Evolutionary conservation across 2,329 filamentous ascomycete species (phyloP).

Genomic region (Magnaporthiopsis incrustans): DNA sequence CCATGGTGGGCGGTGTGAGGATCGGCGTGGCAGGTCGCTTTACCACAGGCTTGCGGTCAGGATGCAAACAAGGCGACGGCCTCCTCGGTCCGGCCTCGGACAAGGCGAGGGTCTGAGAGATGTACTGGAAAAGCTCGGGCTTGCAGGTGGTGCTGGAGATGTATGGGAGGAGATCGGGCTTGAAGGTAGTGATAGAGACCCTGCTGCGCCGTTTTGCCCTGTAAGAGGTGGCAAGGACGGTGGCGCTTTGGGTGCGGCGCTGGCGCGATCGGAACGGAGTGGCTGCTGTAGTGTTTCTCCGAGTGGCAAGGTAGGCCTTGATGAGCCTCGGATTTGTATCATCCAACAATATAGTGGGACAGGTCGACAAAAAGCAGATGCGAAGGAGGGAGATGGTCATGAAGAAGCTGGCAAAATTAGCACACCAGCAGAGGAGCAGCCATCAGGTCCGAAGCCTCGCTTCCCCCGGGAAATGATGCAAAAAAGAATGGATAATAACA

Average conservation of each 20-base stretch:
- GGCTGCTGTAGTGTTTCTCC: slow-evolving; percentile 26
- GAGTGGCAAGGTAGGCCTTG: slow-evolving; percentile 35
- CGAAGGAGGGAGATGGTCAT: slow-evolving; percentile 40
- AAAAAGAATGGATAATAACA: slow-evolving; percentile 2
- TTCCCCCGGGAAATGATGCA: neutral
- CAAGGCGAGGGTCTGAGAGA: slow-evolving; percentile 13
- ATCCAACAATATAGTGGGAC: slow-evolving; percentile 36
- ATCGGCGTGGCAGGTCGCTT: neutral
- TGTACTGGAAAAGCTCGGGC: slow-evolving; percentile 15
- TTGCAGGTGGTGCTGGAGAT: slow-evolving; percentile 12
- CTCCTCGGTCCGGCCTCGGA: slow-evolving; percentile 4
- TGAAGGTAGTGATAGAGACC: slow-evolving; percentile 14
- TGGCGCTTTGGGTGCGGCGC: slow-evolving; percentile 23
- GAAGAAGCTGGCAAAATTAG: slow-evolving; percentile 19
- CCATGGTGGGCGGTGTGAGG: neutral
- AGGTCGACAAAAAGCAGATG: slow-evolving; percentile 39
- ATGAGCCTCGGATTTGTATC: slow-evolving; percentile 32
- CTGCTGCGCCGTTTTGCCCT: slow-evolving; percentile 17
- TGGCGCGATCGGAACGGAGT: slow-evolving; percentile 25
- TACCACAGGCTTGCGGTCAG: neutral
- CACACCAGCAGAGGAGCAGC: slow-evolving; percentile 3
- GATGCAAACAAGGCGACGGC: neutral
- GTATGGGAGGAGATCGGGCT: slow-evolving; percentile 15
- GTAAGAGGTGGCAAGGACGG: slow-evolving; percentile 20
- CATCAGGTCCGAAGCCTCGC: slow-evolving; percentile 7